phyloP scores from a whole-genome alignment of 495 filamentous ascomycete species.

The Penicillium herquei region DNA sequence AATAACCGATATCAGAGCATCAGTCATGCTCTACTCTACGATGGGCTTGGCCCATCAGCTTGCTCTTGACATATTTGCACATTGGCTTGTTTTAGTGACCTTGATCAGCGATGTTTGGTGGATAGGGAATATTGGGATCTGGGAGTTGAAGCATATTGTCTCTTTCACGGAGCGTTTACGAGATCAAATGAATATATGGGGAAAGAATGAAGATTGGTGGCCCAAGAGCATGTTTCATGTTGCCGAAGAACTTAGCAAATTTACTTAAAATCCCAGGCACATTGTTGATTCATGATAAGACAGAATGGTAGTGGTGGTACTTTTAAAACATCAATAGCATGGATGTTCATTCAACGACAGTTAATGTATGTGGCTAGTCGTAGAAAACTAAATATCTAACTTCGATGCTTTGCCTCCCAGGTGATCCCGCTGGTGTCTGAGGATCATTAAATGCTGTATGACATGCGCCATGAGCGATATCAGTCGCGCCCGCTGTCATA shows the following conservation, averaged over 20 bases:
- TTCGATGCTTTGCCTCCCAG: too few relatives aligned
- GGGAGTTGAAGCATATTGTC: conserved; percentile 30
- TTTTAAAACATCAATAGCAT: too few relatives aligned
- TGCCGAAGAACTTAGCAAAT: conserved; percentile 16
- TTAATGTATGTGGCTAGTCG: too few relatives aligned
- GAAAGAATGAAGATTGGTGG: conserved; percentile 27
- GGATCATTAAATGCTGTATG: too few relatives aligned
- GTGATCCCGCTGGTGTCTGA: too few relatives aligned
- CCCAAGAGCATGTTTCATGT: conserved; percentile 36
- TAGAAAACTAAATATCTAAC: too few relatives aligned
- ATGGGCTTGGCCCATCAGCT: conserved; percentile 25
- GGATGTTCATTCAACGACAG: too few relatives aligned
- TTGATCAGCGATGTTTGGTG: conserved; percentile 45
- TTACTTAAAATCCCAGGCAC: too few relatives aligned
- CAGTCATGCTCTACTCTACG: conserved; percentile 1
- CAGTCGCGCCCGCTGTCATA: too few relatives aligned
- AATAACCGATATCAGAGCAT: background rate
- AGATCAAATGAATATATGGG: background rate
- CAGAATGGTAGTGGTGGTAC: too few relatives aligned
- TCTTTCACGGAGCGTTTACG: conserved; percentile 17
- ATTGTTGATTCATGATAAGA: too few relatives aligned
- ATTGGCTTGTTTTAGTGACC: conserved; percentile 45
- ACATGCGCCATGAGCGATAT: too few relatives aligned
- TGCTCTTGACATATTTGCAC: conserved; percentile 43
- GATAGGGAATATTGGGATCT: conserved; percentile 36